A percentile compares a stretch with the other conserved stretches of the same genome.
These are phyloP conservation scores for Auriculariales sp. DNA, from an alignment of 768 basidiomycete species.

Conservation along the genomic window DNA sequence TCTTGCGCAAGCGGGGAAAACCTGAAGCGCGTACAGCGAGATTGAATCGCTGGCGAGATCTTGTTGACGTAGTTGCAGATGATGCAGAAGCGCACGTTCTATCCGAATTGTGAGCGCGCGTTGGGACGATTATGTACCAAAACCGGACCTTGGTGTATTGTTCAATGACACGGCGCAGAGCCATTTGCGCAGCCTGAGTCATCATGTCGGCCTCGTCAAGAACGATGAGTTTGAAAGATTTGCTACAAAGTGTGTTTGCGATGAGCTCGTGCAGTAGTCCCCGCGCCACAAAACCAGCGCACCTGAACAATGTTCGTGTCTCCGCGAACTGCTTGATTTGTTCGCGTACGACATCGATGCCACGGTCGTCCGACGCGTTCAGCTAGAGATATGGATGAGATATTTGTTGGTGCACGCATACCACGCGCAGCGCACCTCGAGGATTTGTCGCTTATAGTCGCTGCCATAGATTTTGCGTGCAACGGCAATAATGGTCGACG, in stretches of 20 bases:
- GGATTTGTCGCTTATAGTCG: conserved; percentile 78
- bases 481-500: conserved; percentile 90
- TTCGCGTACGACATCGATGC: conserved; percentile 96
- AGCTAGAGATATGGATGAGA: conserved; percentile 34
- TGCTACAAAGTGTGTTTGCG: conserved; percentile 34
- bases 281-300: conserved; percentile 5
- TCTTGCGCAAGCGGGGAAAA: conserved; percentile 81
- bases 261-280: background rate
- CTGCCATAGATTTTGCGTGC: conserved; percentile 87
- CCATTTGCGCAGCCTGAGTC: conserved; percentile 95
- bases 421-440: conserved; percentile 47
- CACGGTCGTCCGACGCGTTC: conserved; percentile 96
- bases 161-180: conserved; percentile 92
- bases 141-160: conserved; percentile 98
- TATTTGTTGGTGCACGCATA: background rate
- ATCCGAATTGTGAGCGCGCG: too few species aligned
- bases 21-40: conserved; percentile 92
- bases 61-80: conserved; percentile 99
- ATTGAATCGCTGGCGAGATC: conserved; percentile 95
- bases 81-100: conserved; percentile 97
- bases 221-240: conserved; percentile 94
- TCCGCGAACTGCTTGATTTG: conserved; percentile 98
- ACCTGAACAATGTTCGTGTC: conserved; percentile 63
- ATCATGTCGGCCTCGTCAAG: conserved; percentile 99
- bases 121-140: too few species aligned